Evolutionary conservation across 345 rosid genomes (phyloP).

Genomic region (Litchi chinensis): DNA sequence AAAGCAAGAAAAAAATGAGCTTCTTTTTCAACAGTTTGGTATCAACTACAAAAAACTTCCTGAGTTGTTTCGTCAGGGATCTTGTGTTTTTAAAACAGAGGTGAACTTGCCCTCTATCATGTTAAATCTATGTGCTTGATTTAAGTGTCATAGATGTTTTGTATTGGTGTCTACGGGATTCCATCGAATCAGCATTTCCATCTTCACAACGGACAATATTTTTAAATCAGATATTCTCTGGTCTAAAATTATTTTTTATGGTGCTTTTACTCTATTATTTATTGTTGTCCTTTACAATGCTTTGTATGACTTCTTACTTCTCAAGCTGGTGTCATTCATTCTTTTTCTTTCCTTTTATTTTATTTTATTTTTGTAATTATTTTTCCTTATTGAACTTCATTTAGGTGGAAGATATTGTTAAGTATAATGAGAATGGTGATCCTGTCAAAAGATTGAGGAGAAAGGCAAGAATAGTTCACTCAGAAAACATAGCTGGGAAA

Average conservation of each 20-base stretch:
- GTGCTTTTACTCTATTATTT: neutral
- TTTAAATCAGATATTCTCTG: neutral
- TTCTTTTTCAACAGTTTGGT: conserved; percentile 75
- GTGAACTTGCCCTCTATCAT: conserved; percentile 34
- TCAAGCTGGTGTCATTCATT: neutral
- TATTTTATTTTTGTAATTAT: neutral
- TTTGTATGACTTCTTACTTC: neutral
- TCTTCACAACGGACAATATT: neutral
- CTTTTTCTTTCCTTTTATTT: neutral
- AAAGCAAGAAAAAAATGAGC: conserved; percentile 83
- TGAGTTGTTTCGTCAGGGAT: conserved; percentile 84
- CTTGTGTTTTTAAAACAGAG: conserved; percentile 72
- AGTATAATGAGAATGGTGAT: conserved; percentile 62
- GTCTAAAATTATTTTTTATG: neutral
- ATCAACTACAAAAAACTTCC: conserved; percentile 73
- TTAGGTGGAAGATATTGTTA: conserved; percentile 76
- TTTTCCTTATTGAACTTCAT: conserved; percentile 19
- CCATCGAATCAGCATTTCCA: too few relatives aligned
- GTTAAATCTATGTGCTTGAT: neutral
- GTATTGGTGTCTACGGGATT: conserved; percentile 4
- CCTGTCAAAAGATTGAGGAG: conserved; percentile 80
- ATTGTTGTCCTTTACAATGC: neutral
- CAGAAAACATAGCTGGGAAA: conserved; percentile 62
- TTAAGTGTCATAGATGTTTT: neutral
- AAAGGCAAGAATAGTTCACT: conserved; percentile 50